Evolutionary conservation across 768 basidiomycete species (phyloP), one percentile per base, ranked within the genome.

Genomic region (Plicaturopsis crispa): DNA sequence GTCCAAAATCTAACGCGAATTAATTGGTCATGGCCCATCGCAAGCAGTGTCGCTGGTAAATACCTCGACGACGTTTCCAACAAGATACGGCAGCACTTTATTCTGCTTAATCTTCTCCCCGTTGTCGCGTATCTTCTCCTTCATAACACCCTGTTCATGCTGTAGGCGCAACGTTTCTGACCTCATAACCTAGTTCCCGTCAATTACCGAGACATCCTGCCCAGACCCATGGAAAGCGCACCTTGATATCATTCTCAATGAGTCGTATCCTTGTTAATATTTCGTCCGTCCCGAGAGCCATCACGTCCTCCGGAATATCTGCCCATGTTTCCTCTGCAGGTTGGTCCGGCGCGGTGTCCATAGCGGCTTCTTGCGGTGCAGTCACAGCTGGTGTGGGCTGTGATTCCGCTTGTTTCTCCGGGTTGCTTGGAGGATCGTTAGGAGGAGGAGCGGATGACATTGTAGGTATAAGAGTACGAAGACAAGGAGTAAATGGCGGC

Each of bases 81-180:
- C 96, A 38, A 99, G 79, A 62, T 99, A 99, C 5, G 96, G 96
- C 31, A 99, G 67, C 10, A 96, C 91, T 63, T 98, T 98, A 64
- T 99, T 98, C 75, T 99, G 94, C 63, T 96, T 96, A 48, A 99
- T 88, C 67, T 98, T 98, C 65, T 96, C 91, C 33, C 84, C 83
- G 46, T 97, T 99, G 56, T 99, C 96, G 38, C 89, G 80, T 54
- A 99, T 96, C 73, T 94, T 96, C 70, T 97, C 93, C 57, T 89
- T 85, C 96, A 99, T 98, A 48, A 84, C 83, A 48, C 67, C 84
- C 62, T 94, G 88, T 60, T 98, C 96, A 56, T 98, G 94, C 51
- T 87, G 81, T 39, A 99, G 63, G 36, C 96, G 77, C 47, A 86
- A 67, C 7, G 84, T 90, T 64, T 98, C 96, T 48, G 91, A 94